Conservation (phyloP, 495 filamentous ascomycete species). For the Talaromyces ruber region DNA sequence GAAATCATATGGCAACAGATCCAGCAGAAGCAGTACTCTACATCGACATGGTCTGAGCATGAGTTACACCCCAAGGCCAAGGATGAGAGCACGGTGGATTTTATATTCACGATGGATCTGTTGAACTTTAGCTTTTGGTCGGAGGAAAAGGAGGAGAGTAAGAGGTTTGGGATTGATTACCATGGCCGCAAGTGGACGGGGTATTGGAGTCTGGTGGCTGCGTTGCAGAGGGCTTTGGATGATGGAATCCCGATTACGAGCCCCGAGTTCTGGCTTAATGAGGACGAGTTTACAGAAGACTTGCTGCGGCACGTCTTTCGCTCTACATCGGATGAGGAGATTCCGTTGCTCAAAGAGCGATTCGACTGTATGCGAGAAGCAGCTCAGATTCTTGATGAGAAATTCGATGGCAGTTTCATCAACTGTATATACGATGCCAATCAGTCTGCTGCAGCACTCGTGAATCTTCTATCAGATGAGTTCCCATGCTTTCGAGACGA, state of each 20-base stretch:
- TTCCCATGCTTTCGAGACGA: conserved; percentile 87
- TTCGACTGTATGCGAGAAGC: conserved; percentile 77
- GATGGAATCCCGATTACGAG: conserved; percentile 90
- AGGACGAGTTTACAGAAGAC: conserved; percentile 67
- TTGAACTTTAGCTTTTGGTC: conserved; percentile 98
- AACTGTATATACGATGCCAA: conserved; percentile 70
- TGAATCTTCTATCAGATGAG: conserved; percentile 69
- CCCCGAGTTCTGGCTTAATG: conserved; percentile 78
- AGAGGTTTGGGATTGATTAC: conserved; percentile 75
- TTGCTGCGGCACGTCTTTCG: conserved; percentile 71
- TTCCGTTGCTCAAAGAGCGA: conserved; percentile 75
- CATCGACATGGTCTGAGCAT: conserved; percentile 76
- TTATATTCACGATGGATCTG: conserved; percentile 94
- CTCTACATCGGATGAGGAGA: conserved; percentile 76
- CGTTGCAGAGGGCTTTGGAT: conserved; percentile 77
- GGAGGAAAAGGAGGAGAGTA: conserved; percentile 44
- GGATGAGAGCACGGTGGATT: conserved; percentile 69
- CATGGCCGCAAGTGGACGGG: conserved; percentile 77
- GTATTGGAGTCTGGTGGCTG: conserved; percentile 90
- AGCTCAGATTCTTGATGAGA: conserved; percentile 74
- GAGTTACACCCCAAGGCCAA: conserved; percentile 82
- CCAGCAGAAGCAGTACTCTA: conserved; percentile 75
- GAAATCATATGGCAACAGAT: conserved; percentile 68
- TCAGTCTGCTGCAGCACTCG: conserved; percentile 71
- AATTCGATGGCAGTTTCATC: conserved; percentile 66